Conservation (phyloP, 305 asterid species). For the Fraxinus paxiana region DNA sequence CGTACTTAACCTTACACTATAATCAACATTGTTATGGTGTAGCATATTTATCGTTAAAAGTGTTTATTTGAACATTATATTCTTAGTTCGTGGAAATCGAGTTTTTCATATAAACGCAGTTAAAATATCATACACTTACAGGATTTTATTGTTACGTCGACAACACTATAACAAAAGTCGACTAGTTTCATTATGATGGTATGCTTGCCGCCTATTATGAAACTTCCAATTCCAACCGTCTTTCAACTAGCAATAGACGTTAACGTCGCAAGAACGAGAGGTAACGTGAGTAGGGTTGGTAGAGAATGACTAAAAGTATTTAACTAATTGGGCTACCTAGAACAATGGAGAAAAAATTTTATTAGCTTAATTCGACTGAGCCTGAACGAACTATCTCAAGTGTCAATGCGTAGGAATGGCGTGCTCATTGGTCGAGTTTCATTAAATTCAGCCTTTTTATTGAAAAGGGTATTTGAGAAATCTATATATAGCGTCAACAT, state of each 20-base stretch:
- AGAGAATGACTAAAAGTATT: background rate
- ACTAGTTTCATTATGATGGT: background rate
- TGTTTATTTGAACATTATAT: background rate
- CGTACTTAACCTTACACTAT: background rate
- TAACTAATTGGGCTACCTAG: background rate
- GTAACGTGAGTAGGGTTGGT: background rate
- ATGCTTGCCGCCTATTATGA: background rate
- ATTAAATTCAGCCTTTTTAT: background rate
- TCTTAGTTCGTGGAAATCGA: background rate
- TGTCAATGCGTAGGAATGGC: background rate
- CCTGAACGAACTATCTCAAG: background rate
- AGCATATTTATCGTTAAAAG: background rate
- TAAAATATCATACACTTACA: too few species aligned
- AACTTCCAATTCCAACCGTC: background rate
- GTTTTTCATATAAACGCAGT: background rate
- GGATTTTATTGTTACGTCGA: background rate
- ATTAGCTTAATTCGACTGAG: background rate
- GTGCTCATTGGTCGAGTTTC: background rate
- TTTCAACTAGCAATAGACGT: background rate
- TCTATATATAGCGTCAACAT: background rate
- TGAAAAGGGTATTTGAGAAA: background rate
- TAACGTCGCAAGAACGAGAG: background rate
- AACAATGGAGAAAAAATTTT: background rate
- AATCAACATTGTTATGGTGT: background rate
- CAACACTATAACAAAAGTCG: background rate